Base-by-base conservation (phyloP, 2,329 filamentous ascomycete genomes). In the Ascochyta viciae-villosae region DNA sequence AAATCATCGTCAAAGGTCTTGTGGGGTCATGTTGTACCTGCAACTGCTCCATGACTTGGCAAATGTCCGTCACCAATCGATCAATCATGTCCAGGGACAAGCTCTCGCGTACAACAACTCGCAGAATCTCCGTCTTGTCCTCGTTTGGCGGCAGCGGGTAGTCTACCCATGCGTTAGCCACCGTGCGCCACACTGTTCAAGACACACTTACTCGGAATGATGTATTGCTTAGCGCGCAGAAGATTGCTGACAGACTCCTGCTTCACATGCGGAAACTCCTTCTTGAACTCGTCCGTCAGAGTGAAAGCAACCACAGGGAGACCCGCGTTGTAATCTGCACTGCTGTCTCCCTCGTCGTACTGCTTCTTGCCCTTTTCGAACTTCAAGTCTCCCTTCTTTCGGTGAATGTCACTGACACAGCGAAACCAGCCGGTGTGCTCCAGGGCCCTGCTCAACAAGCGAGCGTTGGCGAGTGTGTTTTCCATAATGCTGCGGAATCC, bases 41-140 rank as follows among this genome's bases (percentile, higher is more conserved):
- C 54, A 89, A 70, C 40, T 73, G 79, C 76, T 89, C 84, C 3
- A 87, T 89, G 6, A 87, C 83, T 8, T 78, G 70, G 56, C 82
- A 81, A 29, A 89, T 82, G 68, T 89, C 87, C 1, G 80, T 76
- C 37, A 90, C 82, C 24, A 90, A 76, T 2, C 84, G 76, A 71
- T 89, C 86, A 24, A 90, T 77, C 43, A 90, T 77, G 68, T 89
- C 87, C n/a, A 89, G 74, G n/a, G 81, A 85, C 84, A 90, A 85
- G 64, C 79, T 85, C 74, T 90, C 87, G 41, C 87, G 80, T 6
- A 90, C 80, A 3, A 89, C 87, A 0, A 89, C 81, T n/a, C 88
- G 79, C 49, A 90, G 73, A 57, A 89, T 90, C 73, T 90, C 87
- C 0, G 78, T 87, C 49, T 82, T 78, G 15, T 87, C 82, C 67